phyloP scores from a whole-genome alignment of 768 basidiomycete genomes.

The Gautieria morchelliformis region DNA sequence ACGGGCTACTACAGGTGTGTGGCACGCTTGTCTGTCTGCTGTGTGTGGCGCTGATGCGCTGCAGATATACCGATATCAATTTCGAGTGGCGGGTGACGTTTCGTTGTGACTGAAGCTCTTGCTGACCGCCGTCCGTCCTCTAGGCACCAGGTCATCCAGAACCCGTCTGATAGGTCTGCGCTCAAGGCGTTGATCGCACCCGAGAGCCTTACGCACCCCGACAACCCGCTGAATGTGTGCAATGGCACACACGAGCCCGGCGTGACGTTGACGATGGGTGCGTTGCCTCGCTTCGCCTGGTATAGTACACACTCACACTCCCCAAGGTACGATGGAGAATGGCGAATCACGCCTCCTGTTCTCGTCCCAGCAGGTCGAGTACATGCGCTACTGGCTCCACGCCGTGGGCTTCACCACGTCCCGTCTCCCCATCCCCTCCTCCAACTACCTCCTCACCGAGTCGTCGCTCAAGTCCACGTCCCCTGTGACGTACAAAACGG shows the following conservation, averaged over 20 bases:
- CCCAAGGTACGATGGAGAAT: slow-evolving; percentile 51
- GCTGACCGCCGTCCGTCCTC: neutral
- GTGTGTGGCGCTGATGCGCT: neutral
- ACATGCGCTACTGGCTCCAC: slow-evolving; percentile 75
- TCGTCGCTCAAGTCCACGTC: slow-evolving; percentile 49
- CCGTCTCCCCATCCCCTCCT: slow-evolving; percentile 65
- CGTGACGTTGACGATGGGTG: slow-evolving; percentile 63
- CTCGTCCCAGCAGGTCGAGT: slow-evolving; percentile 79
- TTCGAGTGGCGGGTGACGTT: slow-evolving; percentile 53
- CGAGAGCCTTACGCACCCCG: slow-evolving; percentile 56
- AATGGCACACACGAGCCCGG: slow-evolving; percentile 48
- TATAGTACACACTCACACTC: neutral
- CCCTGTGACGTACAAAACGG: slow-evolving; percentile 46
- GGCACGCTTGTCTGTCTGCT: neutral
- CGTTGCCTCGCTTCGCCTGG: slow-evolving; percentile 7
- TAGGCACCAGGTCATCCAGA: slow-evolving; percentile 51
- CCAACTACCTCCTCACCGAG: slow-evolving; percentile 60
- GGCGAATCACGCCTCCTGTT: slow-evolving; percentile 76
- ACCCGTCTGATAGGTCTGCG: slow-evolving; percentile 45
- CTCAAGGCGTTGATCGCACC: slow-evolving; percentile 67
- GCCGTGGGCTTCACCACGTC: slow-evolving; percentile 57
- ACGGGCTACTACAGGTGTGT: slow-evolving; percentile 46
- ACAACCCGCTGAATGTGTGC: slow-evolving; percentile 52
- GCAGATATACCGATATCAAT: slow-evolving; percentile 73
- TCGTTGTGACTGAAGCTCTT: neutral